Evolutionary conservation across 306 rosid genomes (phyloP).

Genomic region (Vigna radiata): DNA sequence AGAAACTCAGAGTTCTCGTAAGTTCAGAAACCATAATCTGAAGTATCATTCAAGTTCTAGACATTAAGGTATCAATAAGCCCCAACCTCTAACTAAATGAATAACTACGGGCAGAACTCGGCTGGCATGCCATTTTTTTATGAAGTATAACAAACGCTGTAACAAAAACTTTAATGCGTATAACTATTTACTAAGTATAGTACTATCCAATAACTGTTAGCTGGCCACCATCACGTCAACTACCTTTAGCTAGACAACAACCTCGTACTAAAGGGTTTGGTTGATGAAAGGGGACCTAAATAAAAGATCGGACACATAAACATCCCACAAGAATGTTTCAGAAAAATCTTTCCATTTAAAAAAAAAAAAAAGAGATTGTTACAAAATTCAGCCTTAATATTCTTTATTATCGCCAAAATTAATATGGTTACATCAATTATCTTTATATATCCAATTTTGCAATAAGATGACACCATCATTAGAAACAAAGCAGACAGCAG

Average conservation of each 20-base stretch:
- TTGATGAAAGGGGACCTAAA: neutral
- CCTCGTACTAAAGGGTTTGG: neutral
- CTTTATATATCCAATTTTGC: neutral
- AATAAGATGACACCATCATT: neutral
- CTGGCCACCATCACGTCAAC: neutral
- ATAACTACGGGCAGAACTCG: constrained; percentile 6
- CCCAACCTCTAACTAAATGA: neutral
- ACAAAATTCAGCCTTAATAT: neutral
- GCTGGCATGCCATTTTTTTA: neutral
- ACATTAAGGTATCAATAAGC: constrained; percentile 31
- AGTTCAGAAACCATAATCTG: constrained; percentile 23
- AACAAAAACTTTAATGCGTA: constrained; percentile 18
- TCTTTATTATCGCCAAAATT: neutral
- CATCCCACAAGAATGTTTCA: constrained; percentile 11
- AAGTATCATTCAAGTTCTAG: constrained; percentile 28
- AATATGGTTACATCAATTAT: neutral
- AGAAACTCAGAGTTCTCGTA: constrained; percentile 16
- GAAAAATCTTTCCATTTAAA: neutral
- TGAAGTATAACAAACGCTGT: constrained; percentile 1
- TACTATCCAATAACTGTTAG: neutral
- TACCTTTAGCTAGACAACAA: constrained; percentile 23
- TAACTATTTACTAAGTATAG: neutral
- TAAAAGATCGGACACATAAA: constrained; percentile 30
- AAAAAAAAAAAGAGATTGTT: neutral
- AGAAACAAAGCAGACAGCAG: neutral